These are phyloP conservation scores for Penicillium fimorum DNA, from an alignment of 495 filamentous ascomycete genomes.

Conservation along the genomic window DNA sequence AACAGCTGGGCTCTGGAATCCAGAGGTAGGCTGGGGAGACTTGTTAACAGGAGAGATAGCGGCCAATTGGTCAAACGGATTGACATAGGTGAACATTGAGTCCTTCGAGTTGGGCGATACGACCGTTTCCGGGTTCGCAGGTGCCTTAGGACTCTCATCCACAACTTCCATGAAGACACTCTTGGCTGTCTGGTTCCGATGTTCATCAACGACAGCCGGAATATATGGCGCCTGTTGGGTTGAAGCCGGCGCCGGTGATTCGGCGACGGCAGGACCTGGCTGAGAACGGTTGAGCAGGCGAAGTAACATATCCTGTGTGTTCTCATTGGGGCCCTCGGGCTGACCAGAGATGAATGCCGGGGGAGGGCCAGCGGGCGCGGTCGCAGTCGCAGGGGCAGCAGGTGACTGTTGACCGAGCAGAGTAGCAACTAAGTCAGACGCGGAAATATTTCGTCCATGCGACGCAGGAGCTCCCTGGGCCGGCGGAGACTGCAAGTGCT, in stretches of 20 bases:
- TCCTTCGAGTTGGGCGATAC: constrained; percentile 37
- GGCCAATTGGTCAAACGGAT: constrained; percentile 75
- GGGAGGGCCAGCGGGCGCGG: constrained; percentile 14
- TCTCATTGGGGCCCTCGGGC: constrained; percentile 41
- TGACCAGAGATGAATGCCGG: constrained; percentile 18
- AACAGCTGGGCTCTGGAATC: constrained; percentile 35
- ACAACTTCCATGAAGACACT: constrained; percentile 16
- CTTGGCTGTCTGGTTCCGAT: constrained; percentile 19
- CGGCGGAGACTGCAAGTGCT: constrained; percentile 40
- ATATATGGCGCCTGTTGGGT: constrained; percentile 8
- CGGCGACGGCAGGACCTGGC: constrained; percentile 30
- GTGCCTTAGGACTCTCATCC: constrained; percentile 19
- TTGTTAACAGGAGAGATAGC: constrained; percentile 64
- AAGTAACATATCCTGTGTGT: constrained; percentile 65
- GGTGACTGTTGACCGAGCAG: constrained; percentile 46
- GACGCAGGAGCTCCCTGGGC: constrained; percentile 38
- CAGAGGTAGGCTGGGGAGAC: constrained; percentile 43
- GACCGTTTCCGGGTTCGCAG: constrained; percentile 35
- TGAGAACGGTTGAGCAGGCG: constrained; percentile 62
- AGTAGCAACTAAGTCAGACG: constrained; percentile 64
- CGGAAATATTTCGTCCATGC: constrained; percentile 56
- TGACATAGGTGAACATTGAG: constrained; percentile 70
- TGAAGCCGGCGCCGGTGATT: constrained; percentile 18
- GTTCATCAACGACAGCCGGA: neutral
- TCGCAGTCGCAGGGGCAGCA: constrained; percentile 27